Percentiles rank a stretch among this genome's conserved stretches.
Conservation (phyloP, 768 basidiomycete genomes). For the Gyrodon lividus region DNA sequence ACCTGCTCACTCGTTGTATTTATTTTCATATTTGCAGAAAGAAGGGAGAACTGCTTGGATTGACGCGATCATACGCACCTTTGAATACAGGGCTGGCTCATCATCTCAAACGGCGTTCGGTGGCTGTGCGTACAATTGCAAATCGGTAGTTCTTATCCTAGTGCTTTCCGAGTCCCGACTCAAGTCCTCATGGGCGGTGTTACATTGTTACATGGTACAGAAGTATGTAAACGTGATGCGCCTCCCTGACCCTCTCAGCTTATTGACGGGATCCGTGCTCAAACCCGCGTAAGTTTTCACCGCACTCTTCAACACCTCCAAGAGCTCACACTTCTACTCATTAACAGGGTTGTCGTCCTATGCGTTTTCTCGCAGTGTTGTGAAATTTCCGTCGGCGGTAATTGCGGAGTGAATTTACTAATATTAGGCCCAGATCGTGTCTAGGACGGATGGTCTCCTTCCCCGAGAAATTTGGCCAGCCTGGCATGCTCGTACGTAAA, state of each 20-base stretch:
- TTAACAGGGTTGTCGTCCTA: conserved; percentile 14
- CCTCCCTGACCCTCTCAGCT: no score
- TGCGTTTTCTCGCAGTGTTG: conserved; percentile 26
- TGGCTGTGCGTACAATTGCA: conserved; percentile 28
- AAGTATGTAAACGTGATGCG: no score
- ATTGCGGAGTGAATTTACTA: conserved; percentile 27
- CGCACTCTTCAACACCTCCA: conserved; percentile 6
- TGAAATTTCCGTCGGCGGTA: conserved; percentile 31
- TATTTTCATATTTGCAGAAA: neutral
- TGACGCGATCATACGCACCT: conserved; percentile 20
- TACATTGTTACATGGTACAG: no score
- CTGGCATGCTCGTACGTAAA: conserved; percentile 26
- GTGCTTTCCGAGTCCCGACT: conserved; percentile 24
- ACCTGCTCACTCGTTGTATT: neutral
- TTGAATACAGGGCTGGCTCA: conserved; percentile 21
- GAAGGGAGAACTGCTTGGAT: conserved; percentile 19
- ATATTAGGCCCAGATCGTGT: conserved; percentile 26
- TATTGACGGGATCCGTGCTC: conserved; percentile 19
- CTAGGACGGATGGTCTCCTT: conserved; percentile 16
- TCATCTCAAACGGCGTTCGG: conserved; percentile 24
- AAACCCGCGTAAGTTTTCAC: conserved; percentile 22
- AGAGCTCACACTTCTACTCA: conserved; percentile 5
- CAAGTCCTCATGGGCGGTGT: conserved; percentile 27
- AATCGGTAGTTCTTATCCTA: conserved; percentile 23
- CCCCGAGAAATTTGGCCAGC: conserved; percentile 17